phyloP scores from a whole-genome alignment of 2,329 filamentous ascomycete species.

The Capronia epimyces region DNA sequence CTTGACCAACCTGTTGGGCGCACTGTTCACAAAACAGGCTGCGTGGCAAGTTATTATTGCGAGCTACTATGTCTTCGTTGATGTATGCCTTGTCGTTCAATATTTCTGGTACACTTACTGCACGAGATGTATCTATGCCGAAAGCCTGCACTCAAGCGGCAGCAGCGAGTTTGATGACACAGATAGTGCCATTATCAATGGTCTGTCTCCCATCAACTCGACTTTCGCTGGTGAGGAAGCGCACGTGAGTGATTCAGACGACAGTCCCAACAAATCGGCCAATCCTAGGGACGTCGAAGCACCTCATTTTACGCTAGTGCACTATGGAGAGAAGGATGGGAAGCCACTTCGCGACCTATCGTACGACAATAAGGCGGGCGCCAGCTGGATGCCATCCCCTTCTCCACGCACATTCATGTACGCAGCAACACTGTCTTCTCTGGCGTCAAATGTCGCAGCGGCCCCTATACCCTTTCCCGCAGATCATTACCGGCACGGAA shows the following conservation, averaged over 20 bases:
- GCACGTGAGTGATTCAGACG: slow-evolving; percentile 7
- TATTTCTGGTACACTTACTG: slow-evolving; percentile 62
- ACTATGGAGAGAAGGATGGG: slow-evolving; percentile 27
- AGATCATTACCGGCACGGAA: slow-evolving; percentile 21
- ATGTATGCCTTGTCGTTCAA: slow-evolving; percentile 57
- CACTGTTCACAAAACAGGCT: slow-evolving; percentile 59
- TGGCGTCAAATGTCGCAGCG: slow-evolving; percentile 40
- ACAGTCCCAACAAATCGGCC: slow-evolving; percentile 13
- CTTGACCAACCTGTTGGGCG: slow-evolving; percentile 57
- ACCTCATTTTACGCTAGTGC: slow-evolving; percentile 23
- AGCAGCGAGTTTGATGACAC: slow-evolving; percentile 30
- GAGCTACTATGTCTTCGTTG: slow-evolving; percentile 61
- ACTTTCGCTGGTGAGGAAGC: slow-evolving; percentile 25
- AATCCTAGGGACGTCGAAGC: slow-evolving; percentile 13
- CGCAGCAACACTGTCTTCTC: slow-evolving; percentile 42
- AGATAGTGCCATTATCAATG: slow-evolving; percentile 35
- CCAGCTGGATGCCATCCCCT: slow-evolving; percentile 27
- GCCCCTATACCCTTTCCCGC: slow-evolving; percentile 28
- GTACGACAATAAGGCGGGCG: slow-evolving; percentile 13
- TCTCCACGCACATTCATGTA: slow-evolving; percentile 43
- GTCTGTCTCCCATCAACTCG: slow-evolving; percentile 35
- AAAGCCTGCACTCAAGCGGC: slow-evolving; percentile 29
- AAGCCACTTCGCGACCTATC: background rate
- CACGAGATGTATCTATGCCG: slow-evolving; percentile 44
- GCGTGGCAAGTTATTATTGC: slow-evolving; percentile 62